Evolutionary conservation across 2,329 filamentous ascomycete genomes (phyloP).

Genomic region (Chrysoporthe puriensis): DNA sequence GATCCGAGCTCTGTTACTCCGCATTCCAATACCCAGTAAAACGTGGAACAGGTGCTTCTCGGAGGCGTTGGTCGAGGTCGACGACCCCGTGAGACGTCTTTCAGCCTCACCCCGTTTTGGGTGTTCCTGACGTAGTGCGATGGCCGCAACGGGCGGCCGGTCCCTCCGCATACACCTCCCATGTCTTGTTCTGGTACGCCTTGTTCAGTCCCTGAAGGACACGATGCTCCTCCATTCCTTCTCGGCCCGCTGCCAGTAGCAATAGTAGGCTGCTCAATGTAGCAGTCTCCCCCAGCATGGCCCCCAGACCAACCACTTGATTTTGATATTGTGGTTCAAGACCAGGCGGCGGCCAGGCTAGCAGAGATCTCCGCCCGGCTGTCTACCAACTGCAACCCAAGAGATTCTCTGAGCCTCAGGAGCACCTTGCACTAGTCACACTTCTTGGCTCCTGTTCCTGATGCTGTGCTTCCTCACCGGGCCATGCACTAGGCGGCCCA

Average conservation of each 20-base stretch:
- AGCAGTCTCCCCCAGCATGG: background rate
- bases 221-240: background rate
- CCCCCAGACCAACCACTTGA: conserved; percentile 14
- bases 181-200: background rate
- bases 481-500: background rate
- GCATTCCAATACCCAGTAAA: background rate
- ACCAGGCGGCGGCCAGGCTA: conserved; percentile 9
- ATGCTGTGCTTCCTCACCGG: background rate
- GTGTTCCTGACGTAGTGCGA: conserved; percentile 8
- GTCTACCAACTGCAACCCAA: conserved; percentile 21
- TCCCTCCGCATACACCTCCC: background rate
- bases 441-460: conserved; percentile 4
- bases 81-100: conserved; percentile 7
- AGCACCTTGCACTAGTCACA: background rate
- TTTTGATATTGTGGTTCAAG: conserved; percentile 8
- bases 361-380: conserved; percentile 8
- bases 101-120: conserved; percentile 13
- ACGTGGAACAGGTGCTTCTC: background rate
- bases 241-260: background rate
- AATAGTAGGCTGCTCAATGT: background rate
- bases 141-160: background rate
- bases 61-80: conserved; percentile 4
- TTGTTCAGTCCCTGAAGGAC: background rate
- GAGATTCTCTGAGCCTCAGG: background rate
- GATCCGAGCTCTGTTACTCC: conserved; percentile 2